Evolutionary conservation across 2,329 filamentous ascomycete genomes (phyloP).

Genomic region (Talaromyces sp.): DNA sequence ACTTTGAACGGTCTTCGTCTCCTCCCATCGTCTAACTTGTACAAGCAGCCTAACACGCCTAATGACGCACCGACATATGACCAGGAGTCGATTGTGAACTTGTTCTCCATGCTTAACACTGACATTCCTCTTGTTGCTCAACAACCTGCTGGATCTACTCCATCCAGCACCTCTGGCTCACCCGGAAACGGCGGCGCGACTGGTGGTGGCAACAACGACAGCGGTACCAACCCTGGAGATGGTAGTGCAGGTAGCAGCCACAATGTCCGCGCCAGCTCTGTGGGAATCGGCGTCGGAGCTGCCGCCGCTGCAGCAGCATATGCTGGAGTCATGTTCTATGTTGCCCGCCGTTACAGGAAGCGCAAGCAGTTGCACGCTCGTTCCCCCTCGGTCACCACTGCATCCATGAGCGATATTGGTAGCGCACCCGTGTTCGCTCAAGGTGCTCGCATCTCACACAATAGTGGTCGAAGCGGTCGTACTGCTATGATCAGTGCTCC

Average conservation of each 20-base stretch:
- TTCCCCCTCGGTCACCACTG: conserved; percentile 63
- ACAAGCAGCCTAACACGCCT: conserved; percentile 57
- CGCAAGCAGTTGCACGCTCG: conserved; percentile 73
- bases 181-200: conserved; percentile 36
- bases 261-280: conserved; percentile 45
- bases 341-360: conserved; percentile 84
- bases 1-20: conserved; percentile 64
- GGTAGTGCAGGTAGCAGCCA: conserved; percentile 44
- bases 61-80: conserved; percentile 13
- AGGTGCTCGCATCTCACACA: conserved; percentile 49
- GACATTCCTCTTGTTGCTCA: conserved; percentile 63
- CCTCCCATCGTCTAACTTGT: conserved; percentile 67
- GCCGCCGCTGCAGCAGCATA: conserved; percentile 78
- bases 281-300: conserved; percentile 68
- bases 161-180: conserved; percentile 37
- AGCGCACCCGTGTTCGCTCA: conserved; percentile 30
- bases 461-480: conserved; percentile 63
- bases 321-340: conserved; percentile 88
- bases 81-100: conserved; percentile 55
- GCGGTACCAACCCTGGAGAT: conserved; percentile 30
- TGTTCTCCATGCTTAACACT: conserved; percentile 79
- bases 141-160: conserved; percentile 5
- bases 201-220: conserved; percentile 28
- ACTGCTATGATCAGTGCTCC: conserved; percentile 79
- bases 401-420: conserved; percentile 63